phyloP scores from a whole-genome alignment of 306 rosid species.

The Casuarina glauca region DNA sequence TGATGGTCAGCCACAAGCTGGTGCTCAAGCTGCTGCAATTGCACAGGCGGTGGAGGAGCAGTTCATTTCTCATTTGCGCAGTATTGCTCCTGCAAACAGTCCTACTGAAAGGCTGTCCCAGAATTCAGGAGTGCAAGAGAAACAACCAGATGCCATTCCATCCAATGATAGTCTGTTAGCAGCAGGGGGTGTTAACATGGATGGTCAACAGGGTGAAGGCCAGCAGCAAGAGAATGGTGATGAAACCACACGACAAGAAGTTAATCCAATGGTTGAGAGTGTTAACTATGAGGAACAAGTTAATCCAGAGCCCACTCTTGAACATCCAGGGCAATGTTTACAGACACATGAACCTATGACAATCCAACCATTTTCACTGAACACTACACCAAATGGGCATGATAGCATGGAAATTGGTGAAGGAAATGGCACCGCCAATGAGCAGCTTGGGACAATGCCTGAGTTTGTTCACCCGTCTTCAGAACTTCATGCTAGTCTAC shows the following conservation, averaged over 20 bases:
- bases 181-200: constrained; percentile 46
- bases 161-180: constrained; percentile 55
- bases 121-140: constrained; percentile 62
- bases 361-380: constrained; percentile 60
- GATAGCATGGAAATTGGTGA: constrained; percentile 64
- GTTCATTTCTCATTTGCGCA: constrained; percentile 61
- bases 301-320: constrained; percentile 50
- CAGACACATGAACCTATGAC: constrained; percentile 65
- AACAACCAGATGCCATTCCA: constrained; percentile 58
- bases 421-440: constrained; percentile 47
- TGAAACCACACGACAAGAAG: constrained; percentile 42
- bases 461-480: constrained; percentile 42
- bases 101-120: constrained; percentile 61
- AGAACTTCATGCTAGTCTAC: constrained; percentile 42
- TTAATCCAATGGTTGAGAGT: constrained; percentile 45
- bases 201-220: constrained; percentile 56
- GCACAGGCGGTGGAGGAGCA: constrained; percentile 93
- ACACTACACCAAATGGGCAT: constrained; percentile 47
- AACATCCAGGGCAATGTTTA: constrained; percentile 47
- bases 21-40: constrained; percentile 77
- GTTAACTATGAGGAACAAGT: constrained; percentile 51
- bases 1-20: constrained; percentile 97
- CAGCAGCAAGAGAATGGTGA: constrained; percentile 63
- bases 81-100: constrained; percentile 48
- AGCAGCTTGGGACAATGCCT: constrained; percentile 41